Conservation (phyloP, 2,329 filamentous ascomycete genomes). For the Arachnomyces sp. region DNA sequence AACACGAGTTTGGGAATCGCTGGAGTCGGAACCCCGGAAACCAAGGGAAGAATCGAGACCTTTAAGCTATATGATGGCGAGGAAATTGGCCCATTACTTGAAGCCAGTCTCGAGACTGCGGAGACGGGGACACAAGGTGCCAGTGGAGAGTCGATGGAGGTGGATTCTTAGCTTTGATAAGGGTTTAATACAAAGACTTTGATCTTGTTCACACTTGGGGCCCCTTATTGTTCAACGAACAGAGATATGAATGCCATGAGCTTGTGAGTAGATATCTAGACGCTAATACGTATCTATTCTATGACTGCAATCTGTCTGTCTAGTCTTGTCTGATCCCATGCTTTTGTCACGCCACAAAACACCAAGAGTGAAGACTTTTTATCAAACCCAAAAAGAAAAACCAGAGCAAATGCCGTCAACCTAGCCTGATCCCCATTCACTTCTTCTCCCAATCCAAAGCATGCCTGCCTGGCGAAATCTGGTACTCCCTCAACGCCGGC, state of each 20-base stretch:
- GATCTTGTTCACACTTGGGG: neutral
- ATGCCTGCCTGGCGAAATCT: conserved; percentile 64
- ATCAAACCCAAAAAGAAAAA: no score
- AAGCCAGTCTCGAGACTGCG: conserved; percentile 44
- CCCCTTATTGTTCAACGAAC: conserved; percentile 13
- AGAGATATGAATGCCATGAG: neutral
- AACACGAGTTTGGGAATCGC: conserved; percentile 90
- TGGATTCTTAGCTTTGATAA: conserved; percentile 38
- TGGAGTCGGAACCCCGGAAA: conserved; percentile 49
- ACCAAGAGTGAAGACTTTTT: neutral
- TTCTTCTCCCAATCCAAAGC: conserved; percentile 69
- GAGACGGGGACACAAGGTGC: conserved; percentile 35
- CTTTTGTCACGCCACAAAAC: neutral
- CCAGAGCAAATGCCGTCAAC: neutral
- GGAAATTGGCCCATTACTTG: conserved; percentile 77
- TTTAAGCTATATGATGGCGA: conserved; percentile 89
- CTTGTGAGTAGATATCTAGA: no score
- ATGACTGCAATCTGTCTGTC: neutral
- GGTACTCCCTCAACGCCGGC: conserved; percentile 61
- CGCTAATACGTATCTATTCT: neutral
- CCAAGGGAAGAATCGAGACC: conserved; percentile 56
- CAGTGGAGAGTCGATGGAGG: conserved; percentile 47
- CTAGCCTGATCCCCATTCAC: neutral
- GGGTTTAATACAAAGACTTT: neutral
- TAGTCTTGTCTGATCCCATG: neutral